phyloP scores from a whole-genome alignment of 176 grass and related monocot species.

The Aegilops bicornis region DNA sequence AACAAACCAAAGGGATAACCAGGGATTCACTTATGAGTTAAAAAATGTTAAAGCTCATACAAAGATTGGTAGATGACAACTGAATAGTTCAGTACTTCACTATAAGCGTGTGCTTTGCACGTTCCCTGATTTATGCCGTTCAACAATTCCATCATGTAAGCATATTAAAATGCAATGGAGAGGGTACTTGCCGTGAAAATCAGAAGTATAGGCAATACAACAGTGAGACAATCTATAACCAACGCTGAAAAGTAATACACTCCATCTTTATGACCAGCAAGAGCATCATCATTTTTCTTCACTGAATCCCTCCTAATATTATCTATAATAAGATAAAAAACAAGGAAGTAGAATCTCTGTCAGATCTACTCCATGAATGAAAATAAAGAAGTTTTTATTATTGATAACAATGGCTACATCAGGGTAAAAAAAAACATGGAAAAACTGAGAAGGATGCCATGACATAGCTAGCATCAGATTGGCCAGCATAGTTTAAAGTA shows the following conservation, averaged over 20 bases:
- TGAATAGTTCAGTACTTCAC: not conserved
- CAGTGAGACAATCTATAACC: slow-evolving; percentile 57
- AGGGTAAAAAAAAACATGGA: not conserved
- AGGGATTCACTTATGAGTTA: not conserved
- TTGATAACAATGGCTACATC: not conserved
- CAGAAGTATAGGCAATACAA: slow-evolving; percentile 74
- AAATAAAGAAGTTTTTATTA: slow-evolving; percentile 7
- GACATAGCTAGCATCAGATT: not conserved
- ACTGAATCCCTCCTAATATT: slow-evolving; percentile 25
- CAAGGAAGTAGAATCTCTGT: slow-evolving; percentile 2
- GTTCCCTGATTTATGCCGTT: slow-evolving; percentile 9
- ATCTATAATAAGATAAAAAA: slow-evolving; percentile 39
- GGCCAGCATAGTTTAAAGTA: not conserved
- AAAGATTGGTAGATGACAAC: not conserved
- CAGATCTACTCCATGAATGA: slow-evolving; percentile 2
- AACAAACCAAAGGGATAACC: slow-evolving; percentile 23
- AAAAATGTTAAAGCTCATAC: not conserved
- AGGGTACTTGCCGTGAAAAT: slow-evolving; percentile 71
- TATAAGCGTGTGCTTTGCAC: not conserved
- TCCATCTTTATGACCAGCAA: slow-evolving; percentile 43
- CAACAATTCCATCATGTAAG: slow-evolving; percentile 15
- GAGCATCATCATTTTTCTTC: slow-evolving; percentile 61
- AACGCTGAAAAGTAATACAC: slow-evolving; percentile 46
- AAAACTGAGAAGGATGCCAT: not conserved
- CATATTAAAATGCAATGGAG: slow-evolving; percentile 7